These are phyloP conservation scores for Colletotrichum kahawae DNA, from an alignment of 2,329 filamentous ascomycete genomes.

Conservation along the genomic window DNA sequence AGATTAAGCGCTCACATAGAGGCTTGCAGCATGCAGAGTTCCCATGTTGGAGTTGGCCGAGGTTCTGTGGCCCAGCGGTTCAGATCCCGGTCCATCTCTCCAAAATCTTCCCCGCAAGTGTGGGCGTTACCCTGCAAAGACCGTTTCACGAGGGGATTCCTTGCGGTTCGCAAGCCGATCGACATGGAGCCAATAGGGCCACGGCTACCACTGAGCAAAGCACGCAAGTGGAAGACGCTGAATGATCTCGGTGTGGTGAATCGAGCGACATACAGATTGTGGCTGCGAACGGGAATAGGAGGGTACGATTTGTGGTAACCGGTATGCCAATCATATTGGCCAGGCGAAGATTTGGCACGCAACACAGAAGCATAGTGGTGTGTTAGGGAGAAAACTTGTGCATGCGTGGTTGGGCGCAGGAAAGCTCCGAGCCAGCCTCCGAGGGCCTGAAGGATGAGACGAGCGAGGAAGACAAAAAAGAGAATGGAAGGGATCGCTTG, in stretches of 20 bases:
- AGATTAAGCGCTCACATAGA: constrained; percentile 7
- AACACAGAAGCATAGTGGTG: neutral
- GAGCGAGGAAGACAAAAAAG: neutral
- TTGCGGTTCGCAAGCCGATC: neutral
- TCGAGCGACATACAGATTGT: neutral
- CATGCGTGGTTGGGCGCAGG: neutral
- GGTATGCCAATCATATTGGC: neutral
- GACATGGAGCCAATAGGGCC: neutral
- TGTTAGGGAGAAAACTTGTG: neutral
- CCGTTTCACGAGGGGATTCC: constrained; percentile 5
- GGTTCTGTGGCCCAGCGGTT: neutral
- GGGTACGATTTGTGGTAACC: neutral
- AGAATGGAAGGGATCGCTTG: neutral
- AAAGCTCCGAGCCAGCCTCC: neutral
- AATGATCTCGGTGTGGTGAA: neutral
- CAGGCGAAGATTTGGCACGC: neutral
- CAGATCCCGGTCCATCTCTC: neutral
- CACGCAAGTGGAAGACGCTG: neutral
- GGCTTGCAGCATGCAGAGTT: constrained; percentile 1
- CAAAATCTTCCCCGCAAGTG: neutral
- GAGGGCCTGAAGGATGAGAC: neutral
- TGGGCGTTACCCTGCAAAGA: neutral
- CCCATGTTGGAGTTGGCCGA: neutral
- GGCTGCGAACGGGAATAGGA: neutral
- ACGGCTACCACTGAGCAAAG: neutral